Base-by-base conservation (phyloP, 148 eudicot genomes). In the Bassia scoparia region DNA sequence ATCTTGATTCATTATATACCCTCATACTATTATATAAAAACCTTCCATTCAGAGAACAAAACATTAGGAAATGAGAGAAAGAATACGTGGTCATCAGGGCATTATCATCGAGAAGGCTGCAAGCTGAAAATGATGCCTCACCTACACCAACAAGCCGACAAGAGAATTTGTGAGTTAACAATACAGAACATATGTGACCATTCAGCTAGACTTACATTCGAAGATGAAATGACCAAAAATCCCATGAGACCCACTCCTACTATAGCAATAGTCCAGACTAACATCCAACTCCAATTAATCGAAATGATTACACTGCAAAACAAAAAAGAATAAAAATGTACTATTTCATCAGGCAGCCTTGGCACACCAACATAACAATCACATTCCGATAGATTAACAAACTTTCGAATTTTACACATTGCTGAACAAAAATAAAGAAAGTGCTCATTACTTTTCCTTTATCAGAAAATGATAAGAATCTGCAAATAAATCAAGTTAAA, bases 31-130 rank as follows among this genome's bases (percentile, higher is more conserved):
- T n/a, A n/a, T n/a, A n/a, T n/a, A n/a, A n/a, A n/a, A n/a, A n/a
- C n/a, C n/a, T n/a, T n/a, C n/a, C n/a, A n/a, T n/a, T n/a, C n/a
- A n/a, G n/a, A n/a, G n/a, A n/a, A n/a, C n/a, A n/a, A n/a, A n/a
- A n/a, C n/a, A n/a, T 70, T 29, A 37, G 16, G 29, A 54, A 33
- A 13, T 23, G 20, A 60, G 21, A 50, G 23, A 37, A 53, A 61
- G 49, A 56, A 78, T 78, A 95, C 99, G 92, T 92, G 90, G 69
- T 93, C 49, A 69, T 60, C 83, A 78, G 99, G 99, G 99, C 97
- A 79, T 90, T 92, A 73, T 95, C 99, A 71, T 95, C 99, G 78
- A 95, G 34, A 97, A 97, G 74, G 99, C 96, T 67, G 99, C 99
- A 88, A 95, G 77, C 99, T 92, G 76, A 95, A 76, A 95, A 95